Evolutionary conservation across 83 land plant genomes (phyloP).

Genomic region (Picea abies): DNA sequence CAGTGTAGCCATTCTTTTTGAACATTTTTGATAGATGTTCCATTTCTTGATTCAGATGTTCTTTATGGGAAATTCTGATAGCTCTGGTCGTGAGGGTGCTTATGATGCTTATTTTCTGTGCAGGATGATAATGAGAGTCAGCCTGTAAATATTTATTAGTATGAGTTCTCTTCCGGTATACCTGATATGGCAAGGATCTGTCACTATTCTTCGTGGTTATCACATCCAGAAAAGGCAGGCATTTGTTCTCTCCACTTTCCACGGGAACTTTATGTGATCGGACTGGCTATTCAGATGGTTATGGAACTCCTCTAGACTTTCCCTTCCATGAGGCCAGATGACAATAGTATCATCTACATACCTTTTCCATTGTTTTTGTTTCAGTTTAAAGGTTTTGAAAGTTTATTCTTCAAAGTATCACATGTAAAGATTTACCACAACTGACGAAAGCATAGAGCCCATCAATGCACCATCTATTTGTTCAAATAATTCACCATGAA

Average conservation of each 20-base stretch:
- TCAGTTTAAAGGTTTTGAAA: not conserved
- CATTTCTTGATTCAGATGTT: not conserved
- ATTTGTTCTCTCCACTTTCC: too few relatives aligned
- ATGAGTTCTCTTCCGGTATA: too few relatives aligned
- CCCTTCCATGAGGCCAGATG: not conserved
- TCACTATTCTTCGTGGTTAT: too few relatives aligned
- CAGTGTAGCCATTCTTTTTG: not conserved
- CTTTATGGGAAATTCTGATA: not conserved
- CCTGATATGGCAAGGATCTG: too few relatives aligned
- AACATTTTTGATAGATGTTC: not conserved
- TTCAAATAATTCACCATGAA: not conserved
- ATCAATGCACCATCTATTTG: not conserved
- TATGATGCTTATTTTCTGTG: not conserved
- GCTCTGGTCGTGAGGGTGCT: not conserved
- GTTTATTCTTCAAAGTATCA: not conserved
- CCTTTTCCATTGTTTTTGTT: not conserved
- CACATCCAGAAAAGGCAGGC: too few relatives aligned
- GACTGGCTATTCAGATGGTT: not conserved
- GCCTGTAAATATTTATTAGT: not conserved
- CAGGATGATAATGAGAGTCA: not conserved
- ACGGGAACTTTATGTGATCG: too few relatives aligned
- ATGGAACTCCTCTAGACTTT: not conserved
- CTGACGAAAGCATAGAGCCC: not conserved
- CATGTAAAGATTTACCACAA: not conserved
- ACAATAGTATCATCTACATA: not conserved